Evolutionary conservation across 2,329 filamentous ascomycete genomes (phyloP).

Genomic region (Scedosporium aurantiacum): DNA sequence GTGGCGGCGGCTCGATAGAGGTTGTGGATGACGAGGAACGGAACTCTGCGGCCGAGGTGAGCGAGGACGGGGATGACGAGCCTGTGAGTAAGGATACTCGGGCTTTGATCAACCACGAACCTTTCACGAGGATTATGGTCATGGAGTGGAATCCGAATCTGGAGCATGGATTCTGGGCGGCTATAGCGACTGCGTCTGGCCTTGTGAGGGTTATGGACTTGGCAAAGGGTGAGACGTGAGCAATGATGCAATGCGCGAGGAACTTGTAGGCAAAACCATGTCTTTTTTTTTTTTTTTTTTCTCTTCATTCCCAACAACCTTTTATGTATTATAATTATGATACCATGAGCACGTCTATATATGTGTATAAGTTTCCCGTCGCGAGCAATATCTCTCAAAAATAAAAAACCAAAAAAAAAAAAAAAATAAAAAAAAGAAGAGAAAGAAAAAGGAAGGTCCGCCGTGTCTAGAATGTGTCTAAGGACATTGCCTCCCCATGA

Average conservation of each 20-base stretch:
- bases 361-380: background rate
- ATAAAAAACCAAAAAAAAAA: background rate
- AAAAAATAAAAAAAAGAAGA: constrained; percentile 6
- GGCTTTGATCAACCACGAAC: constrained; percentile 41
- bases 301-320: background rate
- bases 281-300: no score
- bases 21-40: constrained; percentile 13
- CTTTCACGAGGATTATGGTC: constrained; percentile 49
- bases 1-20: no score
- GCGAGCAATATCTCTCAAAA: background rate
- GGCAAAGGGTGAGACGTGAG: constrained; percentile 30
- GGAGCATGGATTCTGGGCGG: constrained; percentile 55
- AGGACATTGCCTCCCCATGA: constrained; percentile 40
- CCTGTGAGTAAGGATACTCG: background rate
- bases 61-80: constrained; percentile 20
- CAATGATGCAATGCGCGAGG: constrained; percentile 5
- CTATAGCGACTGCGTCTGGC: constrained; percentile 55
- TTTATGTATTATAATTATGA: constrained; percentile 1
- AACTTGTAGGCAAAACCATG: background rate
- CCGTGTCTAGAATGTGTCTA: constrained; percentile 3
- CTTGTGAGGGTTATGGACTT: constrained; percentile 57
- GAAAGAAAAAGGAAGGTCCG: background rate
- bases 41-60: constrained; percentile 22
- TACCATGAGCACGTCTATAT: background rate
- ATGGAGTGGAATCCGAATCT: constrained; percentile 60